Evolutionary conservation across 2,329 filamentous ascomycete species (phyloP).

Genomic region (Colletotrichum endophyticum): DNA sequence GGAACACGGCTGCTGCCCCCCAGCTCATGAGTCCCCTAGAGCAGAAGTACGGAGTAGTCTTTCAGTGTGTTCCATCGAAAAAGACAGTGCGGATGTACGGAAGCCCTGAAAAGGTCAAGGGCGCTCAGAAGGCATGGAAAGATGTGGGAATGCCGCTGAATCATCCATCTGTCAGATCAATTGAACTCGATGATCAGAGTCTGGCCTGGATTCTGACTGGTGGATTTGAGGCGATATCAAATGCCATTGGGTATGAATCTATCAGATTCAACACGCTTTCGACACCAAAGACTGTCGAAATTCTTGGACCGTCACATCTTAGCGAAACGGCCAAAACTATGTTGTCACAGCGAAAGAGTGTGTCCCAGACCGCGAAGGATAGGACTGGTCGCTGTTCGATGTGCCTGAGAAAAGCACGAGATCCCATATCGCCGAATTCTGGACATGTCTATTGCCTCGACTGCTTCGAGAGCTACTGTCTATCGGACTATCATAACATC

Average conservation of each 20-base stretch:
- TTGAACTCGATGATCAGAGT: not conserved
- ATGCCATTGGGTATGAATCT: slow-evolving; percentile 29
- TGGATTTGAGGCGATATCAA: slow-evolving; percentile 32
- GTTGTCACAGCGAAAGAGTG: not conserved
- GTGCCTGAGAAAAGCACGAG: slow-evolving; percentile 41
- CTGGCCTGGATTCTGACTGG: slow-evolving; percentile 35
- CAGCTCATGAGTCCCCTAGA: not conserved
- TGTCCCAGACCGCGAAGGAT: not conserved
- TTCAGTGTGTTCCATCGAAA: slow-evolving; percentile 32
- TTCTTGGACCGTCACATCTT: slow-evolving; percentile 26
- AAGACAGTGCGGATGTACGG: slow-evolving; percentile 34
- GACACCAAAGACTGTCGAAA: slow-evolving; percentile 34
- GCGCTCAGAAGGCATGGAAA: slow-evolving; percentile 18
- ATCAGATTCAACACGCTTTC: slow-evolving; percentile 35
- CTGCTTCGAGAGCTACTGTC: slow-evolving; percentile 42
- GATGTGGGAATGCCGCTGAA: slow-evolving; percentile 28
- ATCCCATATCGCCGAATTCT: slow-evolving; percentile 37
- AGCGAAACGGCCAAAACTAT: slow-evolving; percentile 23
- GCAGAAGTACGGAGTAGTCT: slow-evolving; percentile 23
- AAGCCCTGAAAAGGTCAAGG: slow-evolving; percentile 13
- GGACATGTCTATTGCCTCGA: slow-evolving; percentile 44
- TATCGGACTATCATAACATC: too few relatives aligned
- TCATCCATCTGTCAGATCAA: not conserved
- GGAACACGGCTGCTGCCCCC: not conserved
- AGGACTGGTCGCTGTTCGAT: slow-evolving; percentile 31